phyloP scores from a whole-genome alignment of 2,329 filamentous ascomycete species.

The Botrytis squamosa region DNA sequence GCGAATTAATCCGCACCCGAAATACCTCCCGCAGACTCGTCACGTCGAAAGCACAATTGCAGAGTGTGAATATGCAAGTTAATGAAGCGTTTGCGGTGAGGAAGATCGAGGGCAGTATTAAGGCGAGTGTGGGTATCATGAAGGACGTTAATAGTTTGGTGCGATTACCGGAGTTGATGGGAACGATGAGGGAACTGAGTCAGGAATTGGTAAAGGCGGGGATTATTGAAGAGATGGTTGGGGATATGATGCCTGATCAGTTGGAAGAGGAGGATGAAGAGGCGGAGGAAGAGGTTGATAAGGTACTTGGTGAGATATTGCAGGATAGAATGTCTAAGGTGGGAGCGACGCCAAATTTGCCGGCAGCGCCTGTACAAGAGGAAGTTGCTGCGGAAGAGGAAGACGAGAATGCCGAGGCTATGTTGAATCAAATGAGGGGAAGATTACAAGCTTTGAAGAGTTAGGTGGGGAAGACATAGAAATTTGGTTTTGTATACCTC shows the following conservation, averaged over 20 bases:
- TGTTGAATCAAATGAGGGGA: constrained; percentile 92
- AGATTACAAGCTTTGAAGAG: constrained; percentile 88
- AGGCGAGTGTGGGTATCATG: constrained; percentile 88
- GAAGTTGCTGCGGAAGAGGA: constrained; percentile 63
- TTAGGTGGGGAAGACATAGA: constrained; percentile 42
- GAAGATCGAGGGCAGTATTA: constrained; percentile 92
- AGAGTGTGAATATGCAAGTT: constrained; percentile 95
- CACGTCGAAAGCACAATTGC: constrained; percentile 88
- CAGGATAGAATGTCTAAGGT: constrained; percentile 75
- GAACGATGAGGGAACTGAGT: constrained; percentile 85
- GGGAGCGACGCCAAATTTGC: constrained; percentile 56
- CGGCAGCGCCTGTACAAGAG: constrained; percentile 49
- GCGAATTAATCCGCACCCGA: constrained; percentile 80
- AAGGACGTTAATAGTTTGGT: constrained; percentile 90
- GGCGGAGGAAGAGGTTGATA: constrained; percentile 82
- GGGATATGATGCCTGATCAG: constrained; percentile 78
- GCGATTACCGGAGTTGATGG: constrained; percentile 78
- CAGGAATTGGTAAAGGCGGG: constrained; percentile 90
- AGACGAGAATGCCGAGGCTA: constrained; percentile 83
- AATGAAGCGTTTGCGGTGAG: constrained; percentile 93
- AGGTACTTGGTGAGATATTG: constrained; percentile 86
- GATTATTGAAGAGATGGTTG: constrained; percentile 97
- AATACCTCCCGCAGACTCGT: constrained; percentile 71
- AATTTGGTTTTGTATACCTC: not conserved
- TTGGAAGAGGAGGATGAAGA: constrained; percentile 72